phyloP scores from a whole-genome alignment of 768 basidiomycete genomes.

The Tricholoma bakamatsutake region DNA sequence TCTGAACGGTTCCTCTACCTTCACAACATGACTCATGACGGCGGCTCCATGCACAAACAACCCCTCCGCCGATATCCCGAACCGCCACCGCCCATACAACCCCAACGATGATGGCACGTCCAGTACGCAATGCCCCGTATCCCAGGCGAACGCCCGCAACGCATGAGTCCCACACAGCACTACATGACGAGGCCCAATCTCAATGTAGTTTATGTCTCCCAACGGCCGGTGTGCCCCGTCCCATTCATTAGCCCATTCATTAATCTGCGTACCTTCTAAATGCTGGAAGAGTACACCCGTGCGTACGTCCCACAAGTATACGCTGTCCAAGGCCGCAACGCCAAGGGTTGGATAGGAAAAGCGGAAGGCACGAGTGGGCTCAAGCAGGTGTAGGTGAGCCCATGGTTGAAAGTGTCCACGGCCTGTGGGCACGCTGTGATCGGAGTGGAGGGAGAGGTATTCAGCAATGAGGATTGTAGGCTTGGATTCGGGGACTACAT shows the following conservation, averaged over 20 bases:
- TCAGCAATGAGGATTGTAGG: constrained; percentile 24
- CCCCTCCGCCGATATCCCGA: constrained; percentile 16
- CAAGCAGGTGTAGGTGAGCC: constrained; percentile 54
- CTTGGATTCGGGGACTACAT: constrained; percentile 17
- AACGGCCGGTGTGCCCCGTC: too few relatives aligned
- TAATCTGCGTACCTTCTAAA: constrained; percentile 33
- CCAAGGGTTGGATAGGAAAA: too few relatives aligned
- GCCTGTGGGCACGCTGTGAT: too few relatives aligned
- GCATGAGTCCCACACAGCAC: constrained; percentile 49
- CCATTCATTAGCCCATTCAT: too few relatives aligned
- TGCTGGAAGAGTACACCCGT: constrained; percentile 43
- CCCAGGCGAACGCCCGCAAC: constrained; percentile 51
- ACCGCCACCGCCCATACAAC: constrained; percentile 30
- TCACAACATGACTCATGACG: constrained; percentile 11
- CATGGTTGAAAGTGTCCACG: constrained; percentile 60
- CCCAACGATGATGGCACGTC: constrained; percentile 32
- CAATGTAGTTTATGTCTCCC: too few relatives aligned
- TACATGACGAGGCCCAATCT: constrained; percentile 30
- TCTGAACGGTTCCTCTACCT: constrained; percentile 4
- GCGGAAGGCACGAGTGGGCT: constrained; percentile 42
- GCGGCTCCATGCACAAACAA: neutral
- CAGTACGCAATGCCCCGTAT: constrained; percentile 37
- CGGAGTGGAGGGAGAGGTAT: too few relatives aligned
- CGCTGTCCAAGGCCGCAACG: too few relatives aligned
- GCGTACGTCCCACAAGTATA: constrained; percentile 61